phyloP scores from a whole-genome alignment of 352 stramenopile species.

The Pythium diclinum region DNA sequence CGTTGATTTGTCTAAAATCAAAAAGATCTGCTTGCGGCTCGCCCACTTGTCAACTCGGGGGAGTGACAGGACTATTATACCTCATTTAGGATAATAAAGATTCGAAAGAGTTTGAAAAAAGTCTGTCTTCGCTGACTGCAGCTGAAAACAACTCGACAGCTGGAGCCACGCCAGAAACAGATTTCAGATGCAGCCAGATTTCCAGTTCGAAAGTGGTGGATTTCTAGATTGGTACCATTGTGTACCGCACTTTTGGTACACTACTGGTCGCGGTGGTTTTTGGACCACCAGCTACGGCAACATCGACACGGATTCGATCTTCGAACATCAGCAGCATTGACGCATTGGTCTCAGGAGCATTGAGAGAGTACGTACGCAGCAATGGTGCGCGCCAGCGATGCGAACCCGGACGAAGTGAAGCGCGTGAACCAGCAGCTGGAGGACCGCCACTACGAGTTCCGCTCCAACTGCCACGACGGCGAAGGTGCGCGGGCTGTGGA shows the following conservation, averaged over 20 bases:
- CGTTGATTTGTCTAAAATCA: conserved; percentile 2
- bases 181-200: background rate
- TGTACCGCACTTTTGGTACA: conserved; percentile 7
- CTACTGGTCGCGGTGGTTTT: conserved; percentile 7
- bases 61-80: background rate
- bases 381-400: conserved; percentile 29
- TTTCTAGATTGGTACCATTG: background rate
- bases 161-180: too few relatives aligned
- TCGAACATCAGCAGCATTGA: background rate
- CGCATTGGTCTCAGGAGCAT: background rate
- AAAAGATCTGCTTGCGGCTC: background rate
- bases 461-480: conserved; percentile 82
- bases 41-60: background rate
- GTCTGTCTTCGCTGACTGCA: background rate
- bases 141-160: background rate
- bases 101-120: conserved; percentile 1
- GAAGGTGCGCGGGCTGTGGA: too few relatives aligned
- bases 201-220: background rate
- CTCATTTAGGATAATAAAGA: background rate
- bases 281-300: conserved; percentile 10
- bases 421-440: conserved; percentile 84
- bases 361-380: background rate
- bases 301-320: conserved; percentile 10
- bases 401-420: conserved; percentile 56
- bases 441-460: conserved; percentile 86